Evolutionary conservation across 441 rosid species (phyloP), one percentile per base, ranked within the genome.

Genomic region (Pelargonium citronellum): DNA sequence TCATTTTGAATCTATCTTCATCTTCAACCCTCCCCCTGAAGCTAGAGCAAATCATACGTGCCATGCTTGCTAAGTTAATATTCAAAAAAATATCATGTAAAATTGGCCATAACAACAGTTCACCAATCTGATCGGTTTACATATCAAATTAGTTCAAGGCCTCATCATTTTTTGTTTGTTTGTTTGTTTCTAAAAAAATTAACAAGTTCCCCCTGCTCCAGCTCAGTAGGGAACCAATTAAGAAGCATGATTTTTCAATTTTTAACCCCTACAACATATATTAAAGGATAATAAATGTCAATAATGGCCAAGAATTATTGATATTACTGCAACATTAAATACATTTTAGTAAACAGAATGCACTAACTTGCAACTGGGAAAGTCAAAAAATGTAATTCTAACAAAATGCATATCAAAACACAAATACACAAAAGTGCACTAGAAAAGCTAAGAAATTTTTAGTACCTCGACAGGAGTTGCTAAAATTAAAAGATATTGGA

Each of bases 401-500:
- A 27, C 44, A 43, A 15, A 53, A 7, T 16, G 0, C 30, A 27
- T 19, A 15, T 55, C 22, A 55, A 20, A 11, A 15, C 61, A 15
- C 7, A 15, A 4, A 55, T 55, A 15, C 17, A 55, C 30, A 27
- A 2, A 24, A 24, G 30, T 27, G 60, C 34, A 39, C 34, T 17
- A 12, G 63, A 67, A 57, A 63, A 60, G 20, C 77, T 4, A 61
- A 22, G 34, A 62, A 27, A 67, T 43, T 67, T 67, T 67, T 63
- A 63, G 51, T 79, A 90, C 99, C 98, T 95, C 99, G 55, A 82
- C 87, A 41, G 99, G 98, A 24, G 97, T 95, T 62, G 99, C 97
- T 71, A 95, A 73, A 80, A 95, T 83, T 80, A 95, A 79, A 72
- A 95, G 83, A 75, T 89, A 85, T 61, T 89, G 97, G 75, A 95